Percentiles rank a stretch among this genome's conserved stretches.
phyloP scores from a whole-genome alignment of 768 basidiomycete genomes.

The Scleroderma bovista region DNA sequence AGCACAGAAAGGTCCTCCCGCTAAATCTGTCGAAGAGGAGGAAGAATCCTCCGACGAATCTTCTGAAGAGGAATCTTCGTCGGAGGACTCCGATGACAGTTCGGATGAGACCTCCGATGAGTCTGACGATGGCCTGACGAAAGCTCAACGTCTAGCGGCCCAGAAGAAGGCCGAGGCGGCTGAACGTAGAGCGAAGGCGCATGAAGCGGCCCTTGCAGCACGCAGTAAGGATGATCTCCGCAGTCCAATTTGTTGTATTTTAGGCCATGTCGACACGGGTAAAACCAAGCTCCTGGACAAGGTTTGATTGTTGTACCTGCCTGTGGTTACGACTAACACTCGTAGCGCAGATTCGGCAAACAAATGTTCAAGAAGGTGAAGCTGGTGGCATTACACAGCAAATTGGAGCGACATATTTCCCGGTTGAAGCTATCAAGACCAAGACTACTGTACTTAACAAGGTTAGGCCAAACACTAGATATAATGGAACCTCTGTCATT shows the following conservation, averaged over 20 bases:
- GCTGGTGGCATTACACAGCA: constrained; percentile 99
- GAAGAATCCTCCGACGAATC: constrained; percentile 28
- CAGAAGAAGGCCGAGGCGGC: constrained; percentile 83
- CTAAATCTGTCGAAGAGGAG: constrained; percentile 22
- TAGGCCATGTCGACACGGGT: constrained; percentile 99
- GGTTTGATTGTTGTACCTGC: constrained; percentile 37
- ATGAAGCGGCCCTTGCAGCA: constrained; percentile 80
- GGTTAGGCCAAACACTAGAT: constrained; percentile 32
- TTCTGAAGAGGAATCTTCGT: constrained; percentile 38
- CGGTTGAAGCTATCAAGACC: constrained; percentile 85
- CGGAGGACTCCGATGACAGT: constrained; percentile 47
- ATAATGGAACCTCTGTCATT: constrained; percentile 2
- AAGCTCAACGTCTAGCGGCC: constrained; percentile 57
- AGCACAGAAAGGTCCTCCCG: constrained; percentile 21
- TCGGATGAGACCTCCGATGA: constrained; percentile 35
- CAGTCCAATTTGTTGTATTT: constrained; percentile 96
- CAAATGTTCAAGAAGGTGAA: constrained; percentile 98
- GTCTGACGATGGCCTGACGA: constrained; percentile 64
- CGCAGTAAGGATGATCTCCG: constrained; percentile 86
- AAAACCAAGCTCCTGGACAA: constrained; percentile 98
- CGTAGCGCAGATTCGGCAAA: constrained; percentile 84
- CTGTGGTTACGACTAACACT: constrained; percentile 2
- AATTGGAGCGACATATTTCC: constrained; percentile 99
- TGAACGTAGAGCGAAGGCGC: constrained; percentile 69
- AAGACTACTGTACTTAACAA: constrained; percentile 95